Conservation (phyloP, 2,329 filamentous ascomycete species). For the Pyricularia sp. region DNA sequence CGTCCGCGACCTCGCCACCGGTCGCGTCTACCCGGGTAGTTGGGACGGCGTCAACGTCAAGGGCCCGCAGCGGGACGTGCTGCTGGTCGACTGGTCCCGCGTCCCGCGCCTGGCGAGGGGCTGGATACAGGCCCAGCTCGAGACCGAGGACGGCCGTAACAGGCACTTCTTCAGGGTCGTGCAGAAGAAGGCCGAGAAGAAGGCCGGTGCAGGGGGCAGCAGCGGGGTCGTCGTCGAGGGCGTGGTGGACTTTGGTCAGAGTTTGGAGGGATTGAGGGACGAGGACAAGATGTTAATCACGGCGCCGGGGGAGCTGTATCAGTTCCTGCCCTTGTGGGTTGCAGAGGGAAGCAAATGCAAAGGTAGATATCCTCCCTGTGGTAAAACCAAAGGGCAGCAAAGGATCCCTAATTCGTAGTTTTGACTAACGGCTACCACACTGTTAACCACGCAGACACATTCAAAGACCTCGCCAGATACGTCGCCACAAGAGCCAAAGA, state of each 20-base stretch:
- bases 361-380: conserved; percentile 11
- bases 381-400: no score
- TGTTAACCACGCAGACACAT: neutral
- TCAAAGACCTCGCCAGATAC: conserved; percentile 15
- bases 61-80: conserved; percentile 24
- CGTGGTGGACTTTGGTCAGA: neutral
- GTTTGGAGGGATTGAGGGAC: neutral
- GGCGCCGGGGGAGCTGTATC: conserved; percentile 30
- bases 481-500: conserved; percentile 11
- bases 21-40: conserved; percentile 24
- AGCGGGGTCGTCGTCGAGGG: no score
- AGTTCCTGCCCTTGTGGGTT: conserved; percentile 29
- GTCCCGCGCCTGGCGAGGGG: conserved; percentile 22
- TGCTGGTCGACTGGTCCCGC: conserved; percentile 25
- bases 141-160: conserved; percentile 7
- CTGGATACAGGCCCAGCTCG: conserved; percentile 22
- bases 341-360: conserved; percentile 24
- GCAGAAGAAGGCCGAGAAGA: conserved; percentile 14
- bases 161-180: conserved; percentile 13
- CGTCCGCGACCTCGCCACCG: conserved; percentile 16
- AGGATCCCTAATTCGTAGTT: no score
- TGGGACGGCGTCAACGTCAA: conserved; percentile 32
- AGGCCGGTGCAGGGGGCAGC: conserved; percentile 15
- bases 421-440: neutral
- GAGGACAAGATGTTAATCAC: conserved; percentile 25